Base-by-base conservation (phyloP, 306 rosid species). In the Vigna nakashimae region DNA sequence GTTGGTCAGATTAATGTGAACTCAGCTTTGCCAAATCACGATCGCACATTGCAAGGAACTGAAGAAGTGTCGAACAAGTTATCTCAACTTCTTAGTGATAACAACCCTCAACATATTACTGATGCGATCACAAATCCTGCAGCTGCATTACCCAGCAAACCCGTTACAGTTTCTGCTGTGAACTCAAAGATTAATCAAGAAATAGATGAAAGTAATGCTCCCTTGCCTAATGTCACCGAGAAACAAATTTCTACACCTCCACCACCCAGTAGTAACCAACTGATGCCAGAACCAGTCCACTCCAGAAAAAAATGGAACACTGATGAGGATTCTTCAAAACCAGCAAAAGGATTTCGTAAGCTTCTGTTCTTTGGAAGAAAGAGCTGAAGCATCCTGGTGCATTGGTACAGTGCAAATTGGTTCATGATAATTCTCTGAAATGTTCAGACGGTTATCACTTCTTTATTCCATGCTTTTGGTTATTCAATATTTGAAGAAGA, bases 281-380 rank as follows among this genome's bases (percentile, higher is more conserved):
- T 60, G 75, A 73, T 45, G 34, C 49, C 79, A 1, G 97, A 88
- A 80, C 57, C 83, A 48, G 56, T 69, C 68, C 90, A 88, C 78
- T 85, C 93, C 60, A 87, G 98, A 87, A 95, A 92, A 94, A 95
- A 95, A 84, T 95, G 99, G 99, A 90, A 82, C 74, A 88, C 84
- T 28, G 97, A 81, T n/a, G 97, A 91, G 68, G 88, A 85, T 86
- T 81, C 93, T 65, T 84, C 98, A 3, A 95, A 95, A 83, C 82
- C 93, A 1, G 83, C 86, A 20, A 95, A 88, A 78, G 99, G 98
- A 68, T 90, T 92, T 42, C 91, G 95, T 48, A 95, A 89, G 90
- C 98, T 95, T 79, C 96, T 95, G 56, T 82, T 92, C 87, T 95
- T 95, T 76, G 98, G 99, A 71, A 88, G 89, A 75, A 92, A 79